Base-by-base conservation (phyloP, 2,329 filamentous ascomycete species). In the Onygenales sp. region DNA sequence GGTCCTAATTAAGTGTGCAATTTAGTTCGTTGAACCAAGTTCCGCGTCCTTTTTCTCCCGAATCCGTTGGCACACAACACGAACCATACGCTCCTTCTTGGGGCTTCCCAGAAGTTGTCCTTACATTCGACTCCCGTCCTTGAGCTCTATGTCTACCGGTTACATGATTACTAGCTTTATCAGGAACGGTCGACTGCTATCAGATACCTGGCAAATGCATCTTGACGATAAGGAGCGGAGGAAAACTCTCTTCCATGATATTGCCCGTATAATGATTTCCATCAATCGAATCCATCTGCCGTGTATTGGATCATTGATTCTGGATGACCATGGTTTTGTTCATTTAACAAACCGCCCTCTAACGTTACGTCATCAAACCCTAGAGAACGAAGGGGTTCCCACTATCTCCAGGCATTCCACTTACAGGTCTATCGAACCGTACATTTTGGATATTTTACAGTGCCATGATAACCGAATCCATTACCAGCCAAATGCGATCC, bases 81-180 rank as follows among this genome's bases (percentile, higher is more conserved):
- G 60, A 37, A 54, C 33, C 21, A 33, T 62, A 34, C 58, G 42
- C 43, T 63, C 57, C 48, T 39, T 63, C 27, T 54, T 66, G 3
- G 54, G 63, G 52, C 58, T 31, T 50, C 21, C 58, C 2, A 43
- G 61, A 31, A 56, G 61, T n/a, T 64, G 56, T 52, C 58, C 48
- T 44, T 66, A 63, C 57, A 54, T 65, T 37, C 49, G 53, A 45
- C 52, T 58, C 54, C 39, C 46, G 9, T 53, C 54, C 54, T 43
- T 49, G 31, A n/a, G 33, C 9, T 27, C 56, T n/a, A 49, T 65
- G 10, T 54, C 62, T 43, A 34, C 45, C 34, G 65, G 64, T 33
- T 67, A 67, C 56, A 47, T 67, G 10, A 51, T 67, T n/a, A 65
- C 67, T 36, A 63, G 65, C 14, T 63, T 62, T 47, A 58, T 67